phyloP scores from a whole-genome alignment of 192 early-diverging fungal species.

The Umbelopsis isabellina region DNA sequence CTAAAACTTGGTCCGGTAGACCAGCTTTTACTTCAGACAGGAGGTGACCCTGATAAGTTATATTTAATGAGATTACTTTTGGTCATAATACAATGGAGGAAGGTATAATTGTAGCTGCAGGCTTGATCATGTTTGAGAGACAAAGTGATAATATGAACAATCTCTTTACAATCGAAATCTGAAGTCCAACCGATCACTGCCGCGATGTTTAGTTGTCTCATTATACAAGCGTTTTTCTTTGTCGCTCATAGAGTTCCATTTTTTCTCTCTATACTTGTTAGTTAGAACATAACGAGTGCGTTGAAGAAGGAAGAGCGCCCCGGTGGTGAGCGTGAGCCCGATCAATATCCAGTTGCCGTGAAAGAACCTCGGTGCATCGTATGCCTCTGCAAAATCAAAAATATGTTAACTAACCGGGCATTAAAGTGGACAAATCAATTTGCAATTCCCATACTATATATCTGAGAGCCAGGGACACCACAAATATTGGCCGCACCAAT shows the following conservation, averaged over 20 bases:
- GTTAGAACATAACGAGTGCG: conserved; percentile 45
- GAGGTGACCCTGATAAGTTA: no score
- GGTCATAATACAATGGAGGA: no score
- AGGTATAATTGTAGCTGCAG: no score
- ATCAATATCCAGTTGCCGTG: conserved; percentile 27
- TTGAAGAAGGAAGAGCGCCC: conserved; percentile 47
- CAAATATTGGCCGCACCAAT: conserved; percentile 32
- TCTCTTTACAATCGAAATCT: not conserved
- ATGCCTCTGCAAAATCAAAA: conserved; percentile 6
- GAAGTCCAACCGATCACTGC: conserved; percentile 18
- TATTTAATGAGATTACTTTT: no score
- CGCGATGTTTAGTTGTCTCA: conserved; percentile 49
- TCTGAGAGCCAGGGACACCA: conserved; percentile 29
- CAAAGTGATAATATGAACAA: no score
- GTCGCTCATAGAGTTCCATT: conserved; percentile 50
- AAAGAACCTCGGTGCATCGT: conserved; percentile 26
- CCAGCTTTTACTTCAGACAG: no score
- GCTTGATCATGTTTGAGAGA: not conserved
- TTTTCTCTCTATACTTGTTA: conserved; percentile 51
- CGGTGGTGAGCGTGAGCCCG: conserved; percentile 24
- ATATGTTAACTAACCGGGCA: not conserved
- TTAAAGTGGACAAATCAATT: no score
- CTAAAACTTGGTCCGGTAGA: no score
- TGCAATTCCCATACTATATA: conserved; percentile 24
- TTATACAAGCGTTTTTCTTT: conserved; percentile 56